These are phyloP conservation scores for Teratosphaeria zuluensis DNA, from an alignment of 2,329 filamentous ascomycete species.

Conservation along the genomic window DNA sequence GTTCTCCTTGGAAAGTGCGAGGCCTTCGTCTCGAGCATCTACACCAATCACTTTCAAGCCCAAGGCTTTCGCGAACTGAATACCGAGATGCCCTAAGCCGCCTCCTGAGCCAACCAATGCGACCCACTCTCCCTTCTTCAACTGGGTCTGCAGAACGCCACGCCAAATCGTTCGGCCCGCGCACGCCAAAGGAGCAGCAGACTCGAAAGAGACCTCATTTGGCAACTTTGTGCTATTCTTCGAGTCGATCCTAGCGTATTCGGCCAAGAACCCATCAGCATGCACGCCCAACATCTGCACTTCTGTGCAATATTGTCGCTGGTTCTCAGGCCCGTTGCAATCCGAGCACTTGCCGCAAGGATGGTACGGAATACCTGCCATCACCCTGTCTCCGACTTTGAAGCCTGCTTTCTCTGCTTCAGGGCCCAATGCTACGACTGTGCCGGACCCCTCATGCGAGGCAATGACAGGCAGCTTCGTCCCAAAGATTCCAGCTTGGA, in stretches of 20 bases:
- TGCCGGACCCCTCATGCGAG: conserved; percentile 50
- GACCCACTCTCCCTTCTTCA: conserved; percentile 32
- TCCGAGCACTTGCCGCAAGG: conserved; percentile 45
- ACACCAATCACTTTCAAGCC: conserved; percentile 46
- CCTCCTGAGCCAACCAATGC: conserved; percentile 31
- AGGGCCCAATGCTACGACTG: conserved; percentile 40
- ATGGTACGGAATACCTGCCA: conserved; percentile 45
- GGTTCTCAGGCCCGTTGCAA: conserved; percentile 41
- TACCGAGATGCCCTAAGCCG: conserved; percentile 38
- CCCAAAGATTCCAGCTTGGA: conserved; percentile 40
- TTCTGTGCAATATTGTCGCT: conserved; percentile 44
- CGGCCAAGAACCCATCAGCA: conserved; percentile 47
- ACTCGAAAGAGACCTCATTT: conserved; percentile 38
- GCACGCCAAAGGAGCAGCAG: conserved; percentile 49
- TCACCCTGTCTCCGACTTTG: conserved; percentile 44
- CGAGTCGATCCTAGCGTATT: conserved; percentile 45
- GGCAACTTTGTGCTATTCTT: conserved; percentile 39
- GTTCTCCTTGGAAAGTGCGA: conserved; percentile 37
- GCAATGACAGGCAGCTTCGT: conserved; percentile 42
- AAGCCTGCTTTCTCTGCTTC: conserved; percentile 27
- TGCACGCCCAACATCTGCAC: conserved; percentile 40
- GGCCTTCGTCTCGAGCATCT: conserved; percentile 45
- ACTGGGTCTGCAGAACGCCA: conserved; percentile 33
- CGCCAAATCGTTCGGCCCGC: conserved; percentile 45
- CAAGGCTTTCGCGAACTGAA: conserved; percentile 42